Evolutionary conservation across 768 basidiomycete genomes (phyloP).

Genomic region (Suillus paluster): DNA sequence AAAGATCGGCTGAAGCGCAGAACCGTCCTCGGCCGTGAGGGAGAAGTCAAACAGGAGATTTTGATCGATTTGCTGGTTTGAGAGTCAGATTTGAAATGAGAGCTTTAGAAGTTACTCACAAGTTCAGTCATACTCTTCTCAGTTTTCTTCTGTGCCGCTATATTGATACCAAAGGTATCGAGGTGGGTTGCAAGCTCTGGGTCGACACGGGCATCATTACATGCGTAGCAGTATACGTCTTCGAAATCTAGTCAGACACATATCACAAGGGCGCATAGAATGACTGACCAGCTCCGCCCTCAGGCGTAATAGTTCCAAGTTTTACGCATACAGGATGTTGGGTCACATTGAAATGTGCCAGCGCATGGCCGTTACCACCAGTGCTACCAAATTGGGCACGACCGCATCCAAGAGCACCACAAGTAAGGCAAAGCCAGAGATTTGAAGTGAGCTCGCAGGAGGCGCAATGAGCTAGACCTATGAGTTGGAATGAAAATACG

Average conservation of each 20-base stretch:
- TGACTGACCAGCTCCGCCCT: conserved; percentile 81
- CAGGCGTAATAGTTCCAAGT: conserved; percentile 94
- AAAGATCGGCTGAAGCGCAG: conserved; percentile 85
- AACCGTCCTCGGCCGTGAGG: conserved; percentile 83
- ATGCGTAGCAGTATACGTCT: conserved; percentile 95
- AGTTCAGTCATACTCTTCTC: conserved; percentile 98
- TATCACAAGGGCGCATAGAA: neutral
- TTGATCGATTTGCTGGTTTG: conserved; percentile 87
- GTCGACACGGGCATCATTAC: conserved; percentile 83
- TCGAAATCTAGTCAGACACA: neutral
- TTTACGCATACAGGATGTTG: conserved; percentile 88
- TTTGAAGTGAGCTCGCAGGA: conserved; percentile 89
- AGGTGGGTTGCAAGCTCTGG: conserved; percentile 77
- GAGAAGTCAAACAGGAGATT: conserved; percentile 96
- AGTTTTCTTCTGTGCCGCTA: conserved; percentile 82
- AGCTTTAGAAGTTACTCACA: conserved; percentile 44
- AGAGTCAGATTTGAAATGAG: neutral
- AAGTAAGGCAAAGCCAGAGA: conserved; percentile 93
- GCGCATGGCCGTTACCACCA: conserved; percentile 89
- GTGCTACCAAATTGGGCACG: conserved; percentile 80
- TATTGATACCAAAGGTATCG: conserved; percentile 83
- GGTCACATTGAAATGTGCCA: conserved; percentile 74
- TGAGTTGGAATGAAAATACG: neutral
- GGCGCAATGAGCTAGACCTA: conserved; percentile 81
- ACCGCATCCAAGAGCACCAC: conserved; percentile 90